Base-by-base conservation (phyloP, 73 alveolate genomes). In the Symbiodinium natans region DNA sequence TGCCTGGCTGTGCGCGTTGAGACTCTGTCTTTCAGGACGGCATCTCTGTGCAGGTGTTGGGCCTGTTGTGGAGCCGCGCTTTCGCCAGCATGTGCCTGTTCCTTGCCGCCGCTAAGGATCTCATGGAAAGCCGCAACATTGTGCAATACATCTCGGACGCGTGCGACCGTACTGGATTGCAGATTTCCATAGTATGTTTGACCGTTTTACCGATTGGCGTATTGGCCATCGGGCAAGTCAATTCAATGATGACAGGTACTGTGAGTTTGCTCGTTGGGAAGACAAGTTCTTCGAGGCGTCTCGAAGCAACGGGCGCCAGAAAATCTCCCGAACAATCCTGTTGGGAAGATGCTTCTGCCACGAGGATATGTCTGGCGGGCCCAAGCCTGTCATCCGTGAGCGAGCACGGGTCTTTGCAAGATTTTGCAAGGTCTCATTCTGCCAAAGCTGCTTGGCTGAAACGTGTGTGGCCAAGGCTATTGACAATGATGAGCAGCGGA, bases 211-310 rank as follows among this genome's bases (percentile, higher is more conserved):
- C 33, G 86, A 21, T 21, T 21, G 17, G 17, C 31, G 31, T 1
- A 29, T 56, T 56, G 75, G 17, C 75, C 27, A 56, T 56, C 31
- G 75, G 75, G 75, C 1, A 56, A 21, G 31, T 56, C 31, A 21
- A 56, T 11, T 13, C 46, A 3, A 52, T 19, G 38, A 39, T 13
- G 84, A n/a, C 84, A 38, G 59, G 59, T 82, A 82, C 59, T 38
- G 46, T 33, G 92, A 92, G 68, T 92, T 92, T 36, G 98, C 92
- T 2, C n/a, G 92, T 25, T 92, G 98, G 98, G 98, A 92, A 46
- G 98, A 92, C 83, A 92, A 92, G 84, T 75, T 92, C 71, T 75
- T 92, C 42, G 92, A 92, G 92, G 89, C 63, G n/a, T 34, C 23
- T 8, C 63, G 8, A 17, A 10, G 63, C 17, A 17, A 17, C 17